Base-by-base conservation (phyloP, 495 filamentous ascomycete species). In the Schizothecium vesticola region DNA sequence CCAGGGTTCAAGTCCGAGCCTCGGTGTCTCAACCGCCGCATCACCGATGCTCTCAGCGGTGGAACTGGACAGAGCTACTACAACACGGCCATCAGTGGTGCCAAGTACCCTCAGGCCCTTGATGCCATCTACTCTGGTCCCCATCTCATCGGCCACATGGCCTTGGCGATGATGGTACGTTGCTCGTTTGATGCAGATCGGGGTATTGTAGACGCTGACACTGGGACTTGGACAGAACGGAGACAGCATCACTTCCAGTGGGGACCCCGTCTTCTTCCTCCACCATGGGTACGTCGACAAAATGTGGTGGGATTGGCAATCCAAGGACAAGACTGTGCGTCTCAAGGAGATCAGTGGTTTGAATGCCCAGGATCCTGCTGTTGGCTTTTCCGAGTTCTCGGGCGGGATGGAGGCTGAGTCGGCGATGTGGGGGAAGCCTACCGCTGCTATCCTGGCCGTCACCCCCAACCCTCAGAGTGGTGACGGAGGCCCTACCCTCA, bases 211-310 rank as follows among this genome's bases (percentile, higher is more conserved):
- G 7, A 24, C 25, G n/a, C 25, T 65, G 55, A 56, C 28, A 7
- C 33, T 19, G 13, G 0, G 13, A 22, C 9, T 26, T 11, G 8
- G 12, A 28, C 26, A 65, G 63, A 65, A 71, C 58, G 69, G 65
- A 13, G 56, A 71, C 65, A 31, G 26, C 21, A 71, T 71, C 62
- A 71, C 69, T 11, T 77, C 75, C n/a, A 69, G 75, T 3, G 77
- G 77, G 0, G 85, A 86, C 63, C 84, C 84, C 24, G 71, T 81
- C 0, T 86, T 86, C 66, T 82, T 80, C 61, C 71, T 85, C 31
- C 84, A 86, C 61, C 83, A 86, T 67, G 75, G 75, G 1, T 82
- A 81, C 70, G 70, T 86, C 8, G 84, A 86, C 71, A 80, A 80
- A 3, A 19, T 85, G 51, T 86, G 84, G 84, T 76, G 75, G 71